Base-by-base conservation (phyloP, 805 yeast genomes). In the Cyberlindnera meyerae region DNA sequence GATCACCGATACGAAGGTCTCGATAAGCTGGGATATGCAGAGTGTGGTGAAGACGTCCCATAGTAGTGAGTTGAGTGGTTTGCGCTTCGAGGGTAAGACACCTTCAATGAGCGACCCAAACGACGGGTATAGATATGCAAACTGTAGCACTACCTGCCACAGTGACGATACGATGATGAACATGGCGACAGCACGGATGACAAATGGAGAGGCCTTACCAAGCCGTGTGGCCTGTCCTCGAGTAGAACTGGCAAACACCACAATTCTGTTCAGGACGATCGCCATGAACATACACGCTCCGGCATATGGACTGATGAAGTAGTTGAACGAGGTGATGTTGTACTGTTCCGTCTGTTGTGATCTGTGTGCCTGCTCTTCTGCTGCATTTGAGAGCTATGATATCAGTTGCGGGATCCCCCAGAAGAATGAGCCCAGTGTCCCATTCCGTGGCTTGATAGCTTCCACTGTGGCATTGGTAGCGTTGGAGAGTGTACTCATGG, bases 1-100 rank as follows among this genome's bases (percentile, higher is more conserved):
- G 8, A 77, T 66, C 18, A 73, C 75, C 3, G 82, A 66, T 8
- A 77, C 63, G 48, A 82, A 77, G 1, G 86, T 76, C 57, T 84
- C 90, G 12, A 77, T 56, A 35, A 79, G 77, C 51, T 78, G 79
- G 48, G 77, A 75, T 17, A 71, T 54, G 53, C 89, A 80, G 39
- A 78, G 62, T 2, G 75, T 59, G 21, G 76, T 51, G 50, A 75
- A 83, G 70, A 64, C 11, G 75, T 77, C 76, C 84, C 79, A 49
- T 70, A 69, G 45, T 71, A 66, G 17, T 61, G 67, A 8, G 75
- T 69, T 6, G 71, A 63, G 24, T 5, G 42, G 9, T 12, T 39
- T 31, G 5, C 25, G 36, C 8, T 33, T 26, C 16, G 30, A 27
- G 33, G 18, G 7, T 22, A 16, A 4, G 24, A 11, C 22, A 18